phyloP scores from a whole-genome alignment of 768 basidiomycete genomes.

The Pisolithus marmoratus region DNA sequence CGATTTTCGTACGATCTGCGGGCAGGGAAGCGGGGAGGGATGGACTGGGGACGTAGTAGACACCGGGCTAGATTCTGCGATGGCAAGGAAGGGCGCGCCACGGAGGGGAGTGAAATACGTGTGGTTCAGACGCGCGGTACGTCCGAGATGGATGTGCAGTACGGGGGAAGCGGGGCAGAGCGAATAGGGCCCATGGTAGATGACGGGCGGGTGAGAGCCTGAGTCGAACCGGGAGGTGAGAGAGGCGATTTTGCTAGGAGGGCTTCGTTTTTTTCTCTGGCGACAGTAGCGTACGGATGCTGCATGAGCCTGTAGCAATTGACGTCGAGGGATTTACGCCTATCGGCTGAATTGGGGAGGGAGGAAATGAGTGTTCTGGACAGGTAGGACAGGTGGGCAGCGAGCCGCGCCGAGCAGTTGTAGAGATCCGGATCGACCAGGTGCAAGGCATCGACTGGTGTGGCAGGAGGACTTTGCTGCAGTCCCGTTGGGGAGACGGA shows the following conservation, averaged over 20 bases:
- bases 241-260: slow-evolving; percentile 28
- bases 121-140: slow-evolving; percentile 29
- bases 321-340: slow-evolving; percentile 35
- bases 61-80: slow-evolving; percentile 18
- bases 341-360: slow-evolving; percentile 29
- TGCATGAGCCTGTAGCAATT: slow-evolving; percentile 51
- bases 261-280: slow-evolving; percentile 31
- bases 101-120: slow-evolving; percentile 34
- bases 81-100: slow-evolving; percentile 27
- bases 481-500: background rate
- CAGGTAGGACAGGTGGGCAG: slow-evolving; percentile 39
- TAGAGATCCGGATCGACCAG: slow-evolving; percentile 28
- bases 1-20: slow-evolving; percentile 40
- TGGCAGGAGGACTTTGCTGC: slow-evolving; percentile 34
- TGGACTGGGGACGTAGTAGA: background rate
- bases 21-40: slow-evolving; percentile 3
- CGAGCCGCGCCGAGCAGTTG: slow-evolving; percentile 47
- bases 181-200: slow-evolving; percentile 37
- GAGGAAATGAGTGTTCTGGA: slow-evolving; percentile 30
- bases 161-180: slow-evolving; percentile 42
- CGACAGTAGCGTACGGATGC: slow-evolving; percentile 28
- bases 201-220: slow-evolving; percentile 35
- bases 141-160: slow-evolving; percentile 32
- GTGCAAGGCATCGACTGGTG: slow-evolving; percentile 12
- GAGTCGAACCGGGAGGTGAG: slow-evolving; percentile 24